Percentiles rank a stretch among this genome's conserved stretches.
Evolutionary conservation across 306 rosid species (phyloP).

Genomic region (Sindora glabra): DNA sequence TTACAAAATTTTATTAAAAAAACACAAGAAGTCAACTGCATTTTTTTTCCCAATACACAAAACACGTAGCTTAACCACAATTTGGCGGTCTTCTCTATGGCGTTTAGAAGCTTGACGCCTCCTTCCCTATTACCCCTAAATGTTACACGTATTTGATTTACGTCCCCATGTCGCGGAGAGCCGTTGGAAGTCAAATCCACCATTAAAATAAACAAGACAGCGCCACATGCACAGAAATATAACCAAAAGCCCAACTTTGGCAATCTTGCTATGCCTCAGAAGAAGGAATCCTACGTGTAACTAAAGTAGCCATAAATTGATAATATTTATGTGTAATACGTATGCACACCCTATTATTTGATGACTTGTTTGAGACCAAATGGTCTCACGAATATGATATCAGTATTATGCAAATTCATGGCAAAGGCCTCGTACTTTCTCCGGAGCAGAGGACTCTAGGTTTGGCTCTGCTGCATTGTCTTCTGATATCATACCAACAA

Average conservation of each 20-base stretch:
- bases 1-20: too few relatives aligned
- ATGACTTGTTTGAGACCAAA: constrained; percentile 4
- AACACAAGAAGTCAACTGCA: too few relatives aligned
- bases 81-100: too few relatives aligned
- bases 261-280: too few relatives aligned
- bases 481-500: constrained; percentile 9
- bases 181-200: neutral
- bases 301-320: constrained; percentile 4
- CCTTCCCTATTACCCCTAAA: neutral
- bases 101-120: too few relatives aligned
- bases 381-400: constrained; percentile 8
- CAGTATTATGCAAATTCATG: neutral
- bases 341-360: constrained; percentile 25
- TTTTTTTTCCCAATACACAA: too few relatives aligned
- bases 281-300: neutral
- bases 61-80: too few relatives aligned
- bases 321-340: constrained; percentile 50
- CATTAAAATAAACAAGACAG: too few relatives aligned
- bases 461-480: constrained; percentile 8
- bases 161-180: neutral
- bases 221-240: too few relatives aligned
- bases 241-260: too few relatives aligned
- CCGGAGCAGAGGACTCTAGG: constrained; percentile 8
- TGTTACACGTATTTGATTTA: neutral
- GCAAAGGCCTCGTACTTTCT: constrained; percentile 7